Conservation (phyloP, 148 eudicot species). For the Dianthus caryophyllus region DNA sequence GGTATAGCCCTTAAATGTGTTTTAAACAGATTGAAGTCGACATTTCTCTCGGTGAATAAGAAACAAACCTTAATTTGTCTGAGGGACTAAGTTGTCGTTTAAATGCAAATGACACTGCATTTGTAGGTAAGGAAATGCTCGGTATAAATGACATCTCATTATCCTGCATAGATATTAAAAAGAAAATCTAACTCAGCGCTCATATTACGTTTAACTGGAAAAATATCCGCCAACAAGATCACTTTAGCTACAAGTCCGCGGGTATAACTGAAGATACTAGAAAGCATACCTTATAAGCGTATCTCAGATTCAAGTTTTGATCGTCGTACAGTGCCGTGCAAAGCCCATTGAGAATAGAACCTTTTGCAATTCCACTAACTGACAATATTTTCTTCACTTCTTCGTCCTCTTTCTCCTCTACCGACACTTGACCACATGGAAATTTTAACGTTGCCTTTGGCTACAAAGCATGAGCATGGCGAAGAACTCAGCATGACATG, state of each 20-base stretch:
- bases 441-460: conserved; percentile 79
- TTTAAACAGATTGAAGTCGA: not conserved
- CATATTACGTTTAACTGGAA: not conserved
- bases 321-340: conserved; percentile 66
- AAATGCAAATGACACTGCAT: conserved; percentile 74
- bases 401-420: conserved; percentile 75
- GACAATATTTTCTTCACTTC: conserved; percentile 55
- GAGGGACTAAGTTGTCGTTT: conserved; percentile 84
- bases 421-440: conserved; percentile 76
- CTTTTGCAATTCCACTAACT: conserved; percentile 57
- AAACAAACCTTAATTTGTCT: conserved; percentile 81
- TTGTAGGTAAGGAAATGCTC: conserved; percentile 78
- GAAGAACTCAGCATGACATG: conserved; percentile 12
- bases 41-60: conserved; percentile 10
- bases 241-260: not conserved
- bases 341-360: conserved; percentile 63
- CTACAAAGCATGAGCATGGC: conserved; percentile 40
- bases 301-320: conserved; percentile 63
- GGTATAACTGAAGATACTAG: conserved; percentile 11
- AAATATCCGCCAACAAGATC: not conserved
- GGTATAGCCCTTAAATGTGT: not conserved
- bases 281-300: conserved; percentile 72
- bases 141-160: conserved; percentile 79
- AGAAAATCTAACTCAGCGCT: not conserved
- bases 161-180: conserved; percentile 39